These are phyloP conservation scores for Trypanosoma congolense DNA, from an alignment of 208 protist genomes.

Conservation along the genomic window DNA sequence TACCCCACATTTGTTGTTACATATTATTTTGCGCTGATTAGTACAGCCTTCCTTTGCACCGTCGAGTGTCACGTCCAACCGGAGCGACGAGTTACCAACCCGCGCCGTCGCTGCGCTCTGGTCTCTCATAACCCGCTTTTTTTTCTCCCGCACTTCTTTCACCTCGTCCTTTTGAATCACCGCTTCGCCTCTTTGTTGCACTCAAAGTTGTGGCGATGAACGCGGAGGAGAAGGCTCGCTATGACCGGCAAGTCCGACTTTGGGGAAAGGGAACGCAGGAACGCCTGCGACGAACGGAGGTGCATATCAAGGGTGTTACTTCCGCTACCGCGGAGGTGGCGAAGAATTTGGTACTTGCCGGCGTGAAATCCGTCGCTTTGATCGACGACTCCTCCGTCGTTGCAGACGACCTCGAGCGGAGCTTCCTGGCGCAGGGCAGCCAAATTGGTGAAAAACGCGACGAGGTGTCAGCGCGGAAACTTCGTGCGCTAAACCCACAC, in stretches of 20 bases:
- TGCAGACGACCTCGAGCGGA: slow-evolving; percentile 25
- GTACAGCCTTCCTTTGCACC: too few species aligned
- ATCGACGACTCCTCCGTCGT: slow-evolving; percentile 29
- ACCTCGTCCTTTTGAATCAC: not conserved
- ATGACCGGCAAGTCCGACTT: slow-evolving; percentile 91
- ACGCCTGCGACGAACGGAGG: slow-evolving; percentile 57
- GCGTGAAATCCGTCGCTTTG: slow-evolving; percentile 57
- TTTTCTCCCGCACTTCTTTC: slow-evolving; percentile 4
- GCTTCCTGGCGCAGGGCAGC: slow-evolving; percentile 59
- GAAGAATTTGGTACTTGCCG: slow-evolving; percentile 91
- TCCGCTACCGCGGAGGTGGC: slow-evolving; percentile 67
- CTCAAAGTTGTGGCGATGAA: slow-evolving; percentile 21
- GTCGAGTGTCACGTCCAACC: too few species aligned
- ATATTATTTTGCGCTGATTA: too few species aligned
- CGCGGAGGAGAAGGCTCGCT: slow-evolving; percentile 66
- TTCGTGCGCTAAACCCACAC: slow-evolving; percentile 21
- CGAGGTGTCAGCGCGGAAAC: slow-evolving; percentile 8
- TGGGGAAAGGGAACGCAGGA: slow-evolving; percentile 90
- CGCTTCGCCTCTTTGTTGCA: not conserved
- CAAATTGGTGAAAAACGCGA: slow-evolving; percentile 5
- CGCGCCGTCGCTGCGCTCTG: not conserved
- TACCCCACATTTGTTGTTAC: too few species aligned
- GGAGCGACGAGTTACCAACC: too few species aligned
- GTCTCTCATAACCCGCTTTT: not conserved
- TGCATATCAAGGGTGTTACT: slow-evolving; percentile 50